A percentile compares a stretch with the other conserved stretches of the same genome.
Conservation (phyloP, 805 yeast species). For the Pichia kluyveri region DNA sequence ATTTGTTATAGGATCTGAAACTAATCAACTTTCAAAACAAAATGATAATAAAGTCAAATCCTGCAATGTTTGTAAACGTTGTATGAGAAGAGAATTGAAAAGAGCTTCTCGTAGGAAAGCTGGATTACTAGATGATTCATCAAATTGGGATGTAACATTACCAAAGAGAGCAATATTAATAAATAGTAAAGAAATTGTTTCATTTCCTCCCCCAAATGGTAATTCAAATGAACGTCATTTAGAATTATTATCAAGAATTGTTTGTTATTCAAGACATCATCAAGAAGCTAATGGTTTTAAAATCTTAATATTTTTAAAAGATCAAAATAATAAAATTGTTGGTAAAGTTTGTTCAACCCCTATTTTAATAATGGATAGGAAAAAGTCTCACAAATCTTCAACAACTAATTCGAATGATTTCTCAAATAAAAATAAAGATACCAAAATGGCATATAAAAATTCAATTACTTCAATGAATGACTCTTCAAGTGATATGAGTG, state of each 20-base stretch:
- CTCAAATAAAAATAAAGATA: neutral
- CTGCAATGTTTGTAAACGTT: conserved; percentile 77
- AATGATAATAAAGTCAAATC: conserved; percentile 21
- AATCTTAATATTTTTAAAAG: conserved; percentile 57
- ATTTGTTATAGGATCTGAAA: conserved; percentile 44
- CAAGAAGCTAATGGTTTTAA: conserved; percentile 80
- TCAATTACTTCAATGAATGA: conserved; percentile 28
- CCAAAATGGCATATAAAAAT: neutral
- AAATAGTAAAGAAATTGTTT: conserved; percentile 82
- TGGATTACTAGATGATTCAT: conserved; percentile 62
- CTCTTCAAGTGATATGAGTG: conserved; percentile 23
- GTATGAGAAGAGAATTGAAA: conserved; percentile 88
- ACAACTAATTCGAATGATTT: neutral
- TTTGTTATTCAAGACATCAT: conserved; percentile 96
- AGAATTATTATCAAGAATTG: conserved; percentile 63
- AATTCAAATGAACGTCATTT: conserved; percentile 28
- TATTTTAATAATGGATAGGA: conserved; percentile 91
- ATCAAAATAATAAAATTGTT: conserved; percentile 50
- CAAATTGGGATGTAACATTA: conserved; percentile 68
- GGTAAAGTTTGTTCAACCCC: conserved; percentile 66
- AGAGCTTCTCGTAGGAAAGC: conserved; percentile 88
- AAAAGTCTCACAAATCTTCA: conserved; percentile 44
- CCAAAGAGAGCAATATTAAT: conserved; percentile 80
- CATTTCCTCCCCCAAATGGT: conserved; percentile 52
- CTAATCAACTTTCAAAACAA: conserved; percentile 1